phyloP scores from a whole-genome alignment of 1,139 yeast species.

The Pneumocystis carinii region DNA sequence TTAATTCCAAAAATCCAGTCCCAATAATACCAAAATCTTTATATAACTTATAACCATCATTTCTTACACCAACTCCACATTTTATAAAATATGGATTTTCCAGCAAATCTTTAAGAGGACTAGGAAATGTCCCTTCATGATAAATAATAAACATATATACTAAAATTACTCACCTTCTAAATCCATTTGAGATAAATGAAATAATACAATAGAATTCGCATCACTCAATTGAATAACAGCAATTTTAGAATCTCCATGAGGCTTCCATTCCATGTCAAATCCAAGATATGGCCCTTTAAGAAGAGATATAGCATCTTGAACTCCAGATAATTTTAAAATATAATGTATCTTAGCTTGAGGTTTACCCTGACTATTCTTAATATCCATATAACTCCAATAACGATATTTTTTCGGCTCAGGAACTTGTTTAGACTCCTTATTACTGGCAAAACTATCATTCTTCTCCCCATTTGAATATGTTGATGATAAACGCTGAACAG shows the following conservation, averaged over 20 bases:
- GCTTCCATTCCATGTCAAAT: conserved; percentile 1
- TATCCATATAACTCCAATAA: background rate
- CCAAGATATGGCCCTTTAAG: background rate
- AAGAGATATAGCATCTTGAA: background rate
- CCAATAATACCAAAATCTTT: conserved; percentile 1
- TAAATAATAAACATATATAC: background rate
- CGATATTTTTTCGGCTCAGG: background rate
- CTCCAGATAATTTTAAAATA: background rate
- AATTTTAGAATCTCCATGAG: background rate
- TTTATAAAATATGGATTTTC: background rate
- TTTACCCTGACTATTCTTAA: background rate
- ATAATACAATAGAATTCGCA: background rate
- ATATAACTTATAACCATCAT: conserved; percentile 2
- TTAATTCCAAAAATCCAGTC: conserved; percentile 2
- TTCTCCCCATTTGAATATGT: background rate
- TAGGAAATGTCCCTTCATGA: background rate
- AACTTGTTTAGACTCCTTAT: background rate
- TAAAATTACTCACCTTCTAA: background rate
- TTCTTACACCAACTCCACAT: conserved; percentile 3
- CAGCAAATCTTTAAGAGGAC: background rate
- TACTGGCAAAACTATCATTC: background rate
- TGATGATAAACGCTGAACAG: background rate
- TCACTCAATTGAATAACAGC: background rate
- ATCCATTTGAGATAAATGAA: background rate
- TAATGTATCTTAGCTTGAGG: background rate